Evolutionary conservation across 176 grass and related monocot species (phyloP), one percentile per base, ranked within the genome.

Genomic region (Juncus effusus): DNA sequence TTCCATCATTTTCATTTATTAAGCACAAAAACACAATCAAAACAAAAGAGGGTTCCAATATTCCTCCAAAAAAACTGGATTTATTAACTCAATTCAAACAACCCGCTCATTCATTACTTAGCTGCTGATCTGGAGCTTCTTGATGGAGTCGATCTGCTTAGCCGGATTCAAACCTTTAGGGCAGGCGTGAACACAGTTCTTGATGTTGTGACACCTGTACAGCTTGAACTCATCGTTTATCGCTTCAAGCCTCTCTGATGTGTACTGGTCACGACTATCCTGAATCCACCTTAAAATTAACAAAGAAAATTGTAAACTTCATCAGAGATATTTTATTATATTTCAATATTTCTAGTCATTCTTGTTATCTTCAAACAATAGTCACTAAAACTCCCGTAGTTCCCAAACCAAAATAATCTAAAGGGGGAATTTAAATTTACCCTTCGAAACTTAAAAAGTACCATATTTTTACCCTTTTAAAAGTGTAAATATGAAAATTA

Each of bases 201-300:
- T 93, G 76, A 99, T 99, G 64, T 77, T 89, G 69, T 99, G 94
- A 65, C 94, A 99, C 35, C 94, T 85, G 19, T 99, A 99, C 3
- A 99, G 78, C 78, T 99, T 99, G 83, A 89, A 99, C 83, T 99
- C 94, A 6, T 99, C 94, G 14, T 99, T 93, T 77, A 99, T 79
- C 14, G 78, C 53, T 2, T 93, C 94, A 36, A 99, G 75, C 10
- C 94, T 82, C 80, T 99, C 94, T 75, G 84, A 86, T 3, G 94
- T 99, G 85, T 76, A 99, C 68, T 99, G 80, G 51, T 99, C 94
- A 75, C 94, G 88, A 76, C 94, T 99, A 53, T 99, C 94, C 56
- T 99, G 94, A 55, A 99, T 99, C 94, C 94, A 99, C 80, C 94
- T 73, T 73, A 37, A 50, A 35, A 47, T 47, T 47, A 28, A 28